These are phyloP conservation scores for Cryptosporidium ryanae DNA, from an alignment of 169 alveolate genomes.

Conservation along the genomic window DNA sequence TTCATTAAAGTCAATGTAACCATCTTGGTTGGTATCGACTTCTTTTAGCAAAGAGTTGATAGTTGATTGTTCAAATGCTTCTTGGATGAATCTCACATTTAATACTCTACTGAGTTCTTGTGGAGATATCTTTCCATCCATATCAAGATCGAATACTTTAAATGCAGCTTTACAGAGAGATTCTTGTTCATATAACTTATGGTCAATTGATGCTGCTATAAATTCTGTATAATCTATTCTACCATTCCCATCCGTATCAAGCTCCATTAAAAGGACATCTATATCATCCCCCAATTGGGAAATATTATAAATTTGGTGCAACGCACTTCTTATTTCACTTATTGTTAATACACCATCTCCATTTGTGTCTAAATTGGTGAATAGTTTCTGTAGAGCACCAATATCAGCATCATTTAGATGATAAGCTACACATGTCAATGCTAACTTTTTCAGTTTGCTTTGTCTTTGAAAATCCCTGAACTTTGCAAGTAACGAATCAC, in stretches of 20 bases:
- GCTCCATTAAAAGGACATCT: constrained; percentile 81
- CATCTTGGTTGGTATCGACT: constrained; percentile 84
- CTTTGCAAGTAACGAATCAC: constrained; percentile 82
- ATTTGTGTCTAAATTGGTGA: constrained; percentile 90
- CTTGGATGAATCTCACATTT: constrained; percentile 78
- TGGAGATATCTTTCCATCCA: constrained; percentile 89
- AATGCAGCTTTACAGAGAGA: constrained; percentile 91
- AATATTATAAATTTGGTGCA: constrained; percentile 52
- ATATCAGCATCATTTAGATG: constrained; percentile 90
- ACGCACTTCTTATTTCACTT: constrained; percentile 67
- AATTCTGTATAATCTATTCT: constrained; percentile 94
- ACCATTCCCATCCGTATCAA: constrained; percentile 91
- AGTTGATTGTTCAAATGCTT: constrained; percentile 81
- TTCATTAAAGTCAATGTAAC: constrained; percentile 81
- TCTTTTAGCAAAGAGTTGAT: constrained; percentile 82
- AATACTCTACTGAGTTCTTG: constrained; percentile 83
- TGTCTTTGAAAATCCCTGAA: constrained; percentile 88
- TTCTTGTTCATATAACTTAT: constrained; percentile 85
- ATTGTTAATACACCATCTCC: constrained; percentile 91
- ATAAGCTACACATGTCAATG: constrained; percentile 94
- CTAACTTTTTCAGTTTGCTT: constrained; percentile 90
- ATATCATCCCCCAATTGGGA: constrained; percentile 79
- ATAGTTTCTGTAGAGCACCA: constrained; percentile 88
- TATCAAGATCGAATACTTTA: constrained; percentile 91
- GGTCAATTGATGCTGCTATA: constrained; percentile 93